Conservation (phyloP, 164 flowering plant genomes). For the Tetrastigma voinierianum region DNA sequence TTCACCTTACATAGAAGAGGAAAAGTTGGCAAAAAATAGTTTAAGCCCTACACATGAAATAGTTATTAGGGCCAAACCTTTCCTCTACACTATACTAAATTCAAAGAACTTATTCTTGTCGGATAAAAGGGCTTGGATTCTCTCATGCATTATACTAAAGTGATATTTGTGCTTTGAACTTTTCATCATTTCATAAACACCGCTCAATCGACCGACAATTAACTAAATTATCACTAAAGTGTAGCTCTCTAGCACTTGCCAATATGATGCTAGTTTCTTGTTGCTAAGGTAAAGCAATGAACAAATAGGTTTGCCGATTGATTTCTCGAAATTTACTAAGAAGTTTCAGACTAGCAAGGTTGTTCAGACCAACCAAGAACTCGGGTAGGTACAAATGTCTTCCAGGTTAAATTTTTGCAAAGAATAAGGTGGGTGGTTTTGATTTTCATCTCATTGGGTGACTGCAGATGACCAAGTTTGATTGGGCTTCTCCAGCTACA, state of each 20-base stretch:
- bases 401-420: no score
- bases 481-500: no score
- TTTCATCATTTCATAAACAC: slow-evolving; percentile 12
- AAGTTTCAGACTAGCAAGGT: no score
- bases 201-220: background rate
- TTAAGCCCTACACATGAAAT: background rate
- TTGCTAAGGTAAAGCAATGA: background rate
- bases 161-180: slow-evolving; percentile 8
- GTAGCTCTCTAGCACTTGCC: background rate
- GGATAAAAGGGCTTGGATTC: background rate
- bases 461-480: no score
- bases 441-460: no score
- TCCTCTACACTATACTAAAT: background rate
- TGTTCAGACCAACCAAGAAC: no score
- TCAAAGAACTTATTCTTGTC: slow-evolving; percentile 10
- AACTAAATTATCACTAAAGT: background rate
- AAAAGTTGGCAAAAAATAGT: background rate
- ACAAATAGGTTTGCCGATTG: background rate
- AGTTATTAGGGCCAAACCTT: background rate
- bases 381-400: no score
- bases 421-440: no score
- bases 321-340: no score
- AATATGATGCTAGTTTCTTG: background rate
- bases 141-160: slow-evolving; percentile 2
- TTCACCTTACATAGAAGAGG: background rate